Conservation (phyloP, 1,284 basidiomycete genomes). For the Porphyrellus sp. region DNA sequence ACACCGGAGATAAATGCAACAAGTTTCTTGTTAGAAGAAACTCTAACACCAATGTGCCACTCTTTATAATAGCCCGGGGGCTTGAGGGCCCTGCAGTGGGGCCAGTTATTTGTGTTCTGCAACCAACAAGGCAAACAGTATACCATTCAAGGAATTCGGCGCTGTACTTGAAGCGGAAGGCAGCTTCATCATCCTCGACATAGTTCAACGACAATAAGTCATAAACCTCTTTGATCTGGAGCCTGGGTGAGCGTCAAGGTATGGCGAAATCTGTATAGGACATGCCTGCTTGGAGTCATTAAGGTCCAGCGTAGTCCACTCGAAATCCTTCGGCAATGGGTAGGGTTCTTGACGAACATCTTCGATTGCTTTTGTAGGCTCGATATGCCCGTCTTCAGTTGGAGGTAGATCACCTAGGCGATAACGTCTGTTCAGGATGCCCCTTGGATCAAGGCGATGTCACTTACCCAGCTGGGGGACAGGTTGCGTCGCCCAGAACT, state of each 20-base stretch:
- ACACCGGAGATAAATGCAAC: conserved; percentile 99
- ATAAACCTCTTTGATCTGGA: conserved; percentile 87
- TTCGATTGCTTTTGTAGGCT: conserved; percentile 72
- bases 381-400: conserved; percentile 84
- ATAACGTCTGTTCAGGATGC: conserved; percentile 4
- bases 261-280: neutral
- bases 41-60: conserved; percentile 96
- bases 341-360: conserved; percentile 87
- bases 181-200: conserved; percentile 94
- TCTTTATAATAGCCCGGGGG: conserved; percentile 92
- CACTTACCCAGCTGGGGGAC: conserved; percentile 78
- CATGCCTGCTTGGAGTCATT: conserved; percentile 68
- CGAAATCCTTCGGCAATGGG: conserved; percentile 88
- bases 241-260: conserved; percentile 1
- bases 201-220: conserved; percentile 92
- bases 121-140: conserved; percentile 15
- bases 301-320: conserved; percentile 87
- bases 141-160: conserved; percentile 94
- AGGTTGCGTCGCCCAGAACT: conserved; percentile 97
- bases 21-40: conserved; percentile 85
- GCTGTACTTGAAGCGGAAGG: conserved; percentile 95
- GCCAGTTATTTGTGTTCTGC: neutral
- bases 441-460: neutral
- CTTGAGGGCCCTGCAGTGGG: conserved; percentile 78
- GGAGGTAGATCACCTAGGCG: conserved; percentile 61